Base-by-base conservation (phyloP, 257 asterid genomes). In the Cruciata laevipes region DNA sequence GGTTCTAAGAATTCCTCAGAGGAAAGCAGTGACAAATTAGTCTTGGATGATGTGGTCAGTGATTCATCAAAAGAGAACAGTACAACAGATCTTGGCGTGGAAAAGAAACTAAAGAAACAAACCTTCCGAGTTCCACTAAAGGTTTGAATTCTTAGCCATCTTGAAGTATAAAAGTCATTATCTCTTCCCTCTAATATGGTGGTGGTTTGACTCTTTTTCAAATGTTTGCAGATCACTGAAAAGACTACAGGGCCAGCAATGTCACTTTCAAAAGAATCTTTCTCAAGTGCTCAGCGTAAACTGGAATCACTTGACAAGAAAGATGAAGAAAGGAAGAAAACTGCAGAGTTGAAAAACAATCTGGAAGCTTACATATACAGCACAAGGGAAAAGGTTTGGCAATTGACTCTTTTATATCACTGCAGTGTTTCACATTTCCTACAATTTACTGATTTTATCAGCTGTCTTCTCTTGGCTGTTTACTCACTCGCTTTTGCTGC, bases 331-430 rank as follows among this genome's bases (percentile, higher is more conserved):
- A 87, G 99, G 86, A 94, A 86, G 79, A 90, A 82, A 75, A 90
- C 99, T 3, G 97, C 99, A 56, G 99, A 94, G 75, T 69, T 94
- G 86, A 94, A 94, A 87, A 94, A 94, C 76, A 85, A 77, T 83
- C 83, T 94, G 79, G 99, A 94, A 80, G 91, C 90, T 63, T 94
- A 90, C 89, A 90, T 94, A 55, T 94, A 94, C 84, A 84, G 93
- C 68, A 90, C 96, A 20, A 90, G 86, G 80, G 99, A 94, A 77
- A 90, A 94, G 94, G 99, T 87, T 25, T 8, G 31, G 17, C 6
- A 0, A 40, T 12, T 42, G 33, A 14, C 57, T 17, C 40, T 6
- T 37, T 32, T 37, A 1, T 13, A 37, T 23, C 5, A 6, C 65
- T 60, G 65, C 31, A 59, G 21, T 59, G 31, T 59, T 30, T 60